Percentiles rank a stretch among this genome's conserved stretches.
Evolutionary conservation across 257 asterid species (phyloP).

Genomic region (Solanum tacnaense): DNA sequence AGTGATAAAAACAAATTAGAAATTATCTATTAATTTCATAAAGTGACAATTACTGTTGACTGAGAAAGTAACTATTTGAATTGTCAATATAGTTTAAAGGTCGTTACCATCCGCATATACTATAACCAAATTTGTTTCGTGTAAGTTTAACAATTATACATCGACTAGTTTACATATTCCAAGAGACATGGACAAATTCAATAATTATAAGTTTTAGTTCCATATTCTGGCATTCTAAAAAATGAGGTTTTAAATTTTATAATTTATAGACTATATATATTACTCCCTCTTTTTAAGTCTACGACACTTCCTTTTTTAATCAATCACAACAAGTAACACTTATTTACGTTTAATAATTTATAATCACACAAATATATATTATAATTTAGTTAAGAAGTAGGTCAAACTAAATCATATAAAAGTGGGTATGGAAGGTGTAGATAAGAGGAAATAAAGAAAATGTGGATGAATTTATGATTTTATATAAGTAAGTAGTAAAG

Average conservation of each 20-base stretch:
- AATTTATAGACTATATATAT: no score
- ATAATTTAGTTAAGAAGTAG: no score
- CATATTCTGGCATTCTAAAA: background rate
- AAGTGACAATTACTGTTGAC: background rate
- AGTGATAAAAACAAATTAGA: no score
- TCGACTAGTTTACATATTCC: no score
- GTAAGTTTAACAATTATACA: background rate
- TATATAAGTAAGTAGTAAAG: background rate
- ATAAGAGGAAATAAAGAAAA: background rate
- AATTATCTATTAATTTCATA: no score
- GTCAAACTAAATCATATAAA: no score
- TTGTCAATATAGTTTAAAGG: background rate
- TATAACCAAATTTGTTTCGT: background rate
- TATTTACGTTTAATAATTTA: no score
- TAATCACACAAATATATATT: no score
- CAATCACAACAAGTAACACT: background rate
- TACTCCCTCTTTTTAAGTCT: background rate
- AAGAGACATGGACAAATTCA: background rate
- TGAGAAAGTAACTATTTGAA: background rate
- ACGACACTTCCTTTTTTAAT: background rate
- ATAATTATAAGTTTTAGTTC: no score
- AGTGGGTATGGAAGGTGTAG: background rate
- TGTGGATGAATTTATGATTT: background rate
- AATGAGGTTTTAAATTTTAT: background rate
- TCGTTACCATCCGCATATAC: background rate